These are phyloP conservation scores for Cytospora piceae DNA, from an alignment of 2,329 filamentous ascomycete species.

Conservation along the genomic window DNA sequence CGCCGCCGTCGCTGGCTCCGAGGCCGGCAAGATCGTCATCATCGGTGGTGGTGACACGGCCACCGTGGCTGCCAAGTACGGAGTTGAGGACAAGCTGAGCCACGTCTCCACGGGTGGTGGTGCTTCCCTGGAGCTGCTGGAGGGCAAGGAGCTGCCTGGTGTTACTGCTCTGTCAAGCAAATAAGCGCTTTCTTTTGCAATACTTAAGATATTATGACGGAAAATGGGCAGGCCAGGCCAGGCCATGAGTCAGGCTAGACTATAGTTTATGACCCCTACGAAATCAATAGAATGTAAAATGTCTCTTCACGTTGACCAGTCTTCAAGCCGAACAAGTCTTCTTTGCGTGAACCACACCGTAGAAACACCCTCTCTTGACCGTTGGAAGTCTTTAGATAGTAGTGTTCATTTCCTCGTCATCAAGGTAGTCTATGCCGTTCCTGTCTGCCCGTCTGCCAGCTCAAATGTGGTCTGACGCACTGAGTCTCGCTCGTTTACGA, in stretches of 20 bases:
- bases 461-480: background rate
- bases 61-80: conserved; percentile 96
- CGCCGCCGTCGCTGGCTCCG: conserved; percentile 78
- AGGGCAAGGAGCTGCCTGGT: conserved; percentile 97
- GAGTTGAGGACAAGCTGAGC: conserved; percentile 93
- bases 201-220: conserved; percentile 34
- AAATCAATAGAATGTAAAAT: conserved; percentile 27
- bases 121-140: conserved; percentile 91
- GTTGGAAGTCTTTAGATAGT: background rate
- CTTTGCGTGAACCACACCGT: background rate
- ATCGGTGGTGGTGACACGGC: conserved; percentile 98
- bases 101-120: conserved; percentile 98
- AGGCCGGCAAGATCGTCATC: conserved; percentile 92
- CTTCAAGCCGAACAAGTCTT: background rate
- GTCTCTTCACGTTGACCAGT: conserved; percentile 5
- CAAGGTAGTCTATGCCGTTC: conserved; percentile 19
- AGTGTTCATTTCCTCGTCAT: conserved; percentile 11
- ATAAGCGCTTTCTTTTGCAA: conserved; percentile 45
- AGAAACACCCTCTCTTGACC: background rate
- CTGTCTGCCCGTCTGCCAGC: background rate
- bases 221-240: conserved; percentile 39
- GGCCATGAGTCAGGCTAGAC: conserved; percentile 40
- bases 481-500: background rate
- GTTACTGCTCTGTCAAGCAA: conserved; percentile 86
- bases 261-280: conserved; percentile 35